A percentile compares a stretch with the other conserved stretches of the same genome.
These are phyloP conservation scores for Glaciozyma antarctica DNA, from an alignment of 768 basidiomycete species.

Conservation along the genomic window DNA sequence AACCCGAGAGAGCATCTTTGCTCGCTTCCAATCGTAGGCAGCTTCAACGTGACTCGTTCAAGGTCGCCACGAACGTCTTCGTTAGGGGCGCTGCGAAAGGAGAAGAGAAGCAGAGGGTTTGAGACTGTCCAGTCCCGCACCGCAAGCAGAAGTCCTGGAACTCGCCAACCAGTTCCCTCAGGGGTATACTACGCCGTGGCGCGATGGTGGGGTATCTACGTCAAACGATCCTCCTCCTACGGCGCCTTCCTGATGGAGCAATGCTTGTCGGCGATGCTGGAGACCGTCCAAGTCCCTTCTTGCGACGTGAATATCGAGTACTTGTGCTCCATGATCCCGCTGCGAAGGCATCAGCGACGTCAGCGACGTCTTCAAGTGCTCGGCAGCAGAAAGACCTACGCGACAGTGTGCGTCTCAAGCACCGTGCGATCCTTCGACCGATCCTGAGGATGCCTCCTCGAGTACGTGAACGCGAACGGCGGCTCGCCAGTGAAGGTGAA, in stretches of 20 bases:
- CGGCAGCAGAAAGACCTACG: conserved; percentile 48
- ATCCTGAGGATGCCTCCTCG: conserved; percentile 53
- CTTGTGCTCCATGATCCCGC: conserved; percentile 47
- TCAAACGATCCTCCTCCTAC: no score
- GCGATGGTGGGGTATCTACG: no score
- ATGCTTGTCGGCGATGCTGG: conserved; percentile 77
- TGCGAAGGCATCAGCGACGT: not conserved
- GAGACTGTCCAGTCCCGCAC: no score
- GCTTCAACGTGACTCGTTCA: no score
- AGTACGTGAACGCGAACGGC: conserved; percentile 93
- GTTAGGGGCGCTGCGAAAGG: no score
- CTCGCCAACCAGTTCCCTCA: no score
- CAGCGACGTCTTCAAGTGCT: not conserved
- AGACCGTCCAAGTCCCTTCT: conserved; percentile 85
- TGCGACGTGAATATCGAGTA: conserved; percentile 87
- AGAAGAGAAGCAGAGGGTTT: no score
- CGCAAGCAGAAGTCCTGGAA: no score
- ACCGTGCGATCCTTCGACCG: conserved; percentile 58
- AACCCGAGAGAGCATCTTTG: no score
- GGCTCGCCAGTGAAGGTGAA: conserved; percentile 85
- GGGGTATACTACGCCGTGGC: no score
- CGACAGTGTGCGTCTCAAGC: conserved; percentile 85
- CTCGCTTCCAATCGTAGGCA: no score
- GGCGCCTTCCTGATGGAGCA: conserved; percentile 47
- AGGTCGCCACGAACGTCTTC: no score